Evolutionary conservation across 1,139 yeast genomes (phyloP), one percentile per base, ranked within the genome.

Genomic region (Pneumocystis sp.): DNA sequence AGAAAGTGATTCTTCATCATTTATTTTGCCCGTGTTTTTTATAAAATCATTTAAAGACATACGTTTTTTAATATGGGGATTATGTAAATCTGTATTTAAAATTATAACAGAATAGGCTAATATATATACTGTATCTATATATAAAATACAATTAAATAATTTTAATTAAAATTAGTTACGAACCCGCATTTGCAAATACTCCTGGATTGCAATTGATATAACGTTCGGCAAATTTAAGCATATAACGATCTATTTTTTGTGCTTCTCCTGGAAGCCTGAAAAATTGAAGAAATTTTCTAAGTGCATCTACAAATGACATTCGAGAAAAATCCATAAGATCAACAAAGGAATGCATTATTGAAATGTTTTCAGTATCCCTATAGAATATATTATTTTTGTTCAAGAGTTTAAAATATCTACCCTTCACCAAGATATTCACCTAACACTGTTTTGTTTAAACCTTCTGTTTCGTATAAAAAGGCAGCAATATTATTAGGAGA

Each of bases 191-290:
- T 0, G 96, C 84, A 75, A 93, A 93, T 0, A 85, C 81, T 10
- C 21, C 19, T 21, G 44, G 45, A 39, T 59, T 39, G 5, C 71
- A 71, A 25, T 71, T 76, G 63, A 76, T 87, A 75, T 89, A 95
- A 69, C 87, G 83, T 62, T 84, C 86, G 4, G 96, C 93, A 76
- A 95, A 93, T 29, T 83, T 80, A 72, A 91, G 97, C 61, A 95
- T 88, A 21, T 93, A 83, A 72, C 96, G 82, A 74, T 91, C 97
- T 74, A 95, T 93, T 73, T 89, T 96, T 73, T 90, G 97, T 0
- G 97, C 86, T 76, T 95, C 99, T 64, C 99, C 99, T 0, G 98
- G 98, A 66, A 95, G 80, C 74, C 99, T 83, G 73, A 95, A 93
- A 19, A 88, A 82, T 65, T 89, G 87, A 70, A 95, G 79, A 68